These are phyloP conservation scores for Saitozyma podzolica DNA, from an alignment of 768 basidiomycete species.

Conservation along the genomic window DNA sequence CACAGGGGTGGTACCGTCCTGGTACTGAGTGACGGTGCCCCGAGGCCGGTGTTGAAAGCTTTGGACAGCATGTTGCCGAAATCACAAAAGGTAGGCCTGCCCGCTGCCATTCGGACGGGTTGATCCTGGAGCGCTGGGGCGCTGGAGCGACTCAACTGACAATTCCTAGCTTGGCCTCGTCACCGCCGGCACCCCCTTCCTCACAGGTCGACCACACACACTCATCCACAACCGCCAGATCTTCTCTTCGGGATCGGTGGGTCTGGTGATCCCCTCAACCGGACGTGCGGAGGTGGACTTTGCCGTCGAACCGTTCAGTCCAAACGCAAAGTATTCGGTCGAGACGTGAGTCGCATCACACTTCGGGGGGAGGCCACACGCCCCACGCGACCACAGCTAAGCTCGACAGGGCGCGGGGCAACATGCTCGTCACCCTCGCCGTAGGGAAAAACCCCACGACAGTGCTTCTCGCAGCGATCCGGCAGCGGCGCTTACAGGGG, in stretches of 20 bases:
- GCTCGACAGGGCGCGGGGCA: constrained; percentile 46
- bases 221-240: constrained; percentile 33
- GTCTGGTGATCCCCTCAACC: constrained; percentile 23
- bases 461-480: constrained; percentile 45
- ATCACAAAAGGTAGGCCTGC: constrained; percentile 9
- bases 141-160: background rate
- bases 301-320: constrained; percentile 32
- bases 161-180: constrained; percentile 35
- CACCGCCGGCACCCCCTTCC: constrained; percentile 49
- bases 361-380: background rate
- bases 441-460: constrained; percentile 46
- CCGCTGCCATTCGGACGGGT: background rate
- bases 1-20: constrained; percentile 7
- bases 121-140: background rate
- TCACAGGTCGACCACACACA: constrained; percentile 47
- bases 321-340: constrained; percentile 17
- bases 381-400: background rate
- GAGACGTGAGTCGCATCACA: constrained; percentile 25
- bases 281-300: constrained; percentile 12
- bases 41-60: constrained; percentile 25
- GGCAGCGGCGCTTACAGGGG: constrained; percentile 24
- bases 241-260: constrained; percentile 34
- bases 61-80: constrained; percentile 26
- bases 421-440: constrained; percentile 41
- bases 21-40: constrained; percentile 32